Base-by-base conservation (phyloP, 495 filamentous ascomycete species). In the Amphirosellinia nigrospora region DNA sequence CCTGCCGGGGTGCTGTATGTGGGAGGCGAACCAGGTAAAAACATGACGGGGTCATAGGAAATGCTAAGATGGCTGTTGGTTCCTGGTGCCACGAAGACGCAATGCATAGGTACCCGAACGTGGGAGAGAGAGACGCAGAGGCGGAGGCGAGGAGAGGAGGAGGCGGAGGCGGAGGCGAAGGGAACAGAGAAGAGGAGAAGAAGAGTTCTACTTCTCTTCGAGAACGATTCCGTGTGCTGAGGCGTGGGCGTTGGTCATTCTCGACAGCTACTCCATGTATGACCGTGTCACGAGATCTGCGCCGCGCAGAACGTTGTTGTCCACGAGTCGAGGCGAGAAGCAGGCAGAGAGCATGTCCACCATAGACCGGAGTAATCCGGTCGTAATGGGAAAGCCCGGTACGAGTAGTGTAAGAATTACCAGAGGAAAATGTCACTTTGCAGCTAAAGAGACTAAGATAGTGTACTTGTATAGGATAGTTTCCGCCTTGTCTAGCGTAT, bases 71-170 rank as follows among this genome's bases (percentile, higher is more conserved):
- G 38, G 36, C 26, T 7, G 66, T 61, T 50, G 66, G 66, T 38
- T 68, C 66, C 53, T 60, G 66, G 66, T 60, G 66, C 55, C 55
- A 55, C 66, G 66, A 60, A 60, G 66, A 68, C 55, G 39, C 30
- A 0, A 68, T 68, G 66, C 66, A 68, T 68, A 60, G 55, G 43
- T 68, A 55, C 66, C 66, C 55, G 66, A 68, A 28, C 55, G 21
- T 28, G 45, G 26, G 21, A 43, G 64, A 43, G 3, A 13, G 32
- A 28, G 21, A 19, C 10, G 16, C 3, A 23, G 61, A 63, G 6
- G 26, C 26, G 16, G 26, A 11, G 26, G 16, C 5, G 41, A 46
- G 34, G 2, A 16, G 11, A 34, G 26, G 3, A 34, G 21, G 43
- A 23, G 16, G 26, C 26, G 16, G 26, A 11, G 26, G 16, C 5